Evolutionary conservation across 208 protist genomes (phyloP), one percentile per base, ranked within the genome.

Genomic region (Acanthamoeba castellanii): DNA sequence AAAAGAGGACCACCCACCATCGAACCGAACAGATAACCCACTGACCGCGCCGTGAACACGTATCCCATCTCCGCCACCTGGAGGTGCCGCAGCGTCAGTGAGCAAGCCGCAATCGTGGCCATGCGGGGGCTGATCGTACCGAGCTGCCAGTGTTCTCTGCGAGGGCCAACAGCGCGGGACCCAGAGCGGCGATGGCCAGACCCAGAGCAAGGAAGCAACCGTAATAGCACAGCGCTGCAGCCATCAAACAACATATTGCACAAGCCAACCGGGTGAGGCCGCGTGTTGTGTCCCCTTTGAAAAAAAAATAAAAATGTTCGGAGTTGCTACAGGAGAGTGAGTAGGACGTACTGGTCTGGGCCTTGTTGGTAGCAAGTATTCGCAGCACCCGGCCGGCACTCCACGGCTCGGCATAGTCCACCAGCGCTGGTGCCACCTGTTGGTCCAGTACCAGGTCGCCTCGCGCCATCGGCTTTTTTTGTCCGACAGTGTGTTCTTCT

Each of bases 1-100:
- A 94, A 84, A 22, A 94, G 72, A 30, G 91, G 91, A 32, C 91
- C 91, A 18, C 91, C 78, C 32, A 94, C 16, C 76, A 94, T 64
- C 27, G 91, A 84, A 3, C 91, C 91, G 22, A 94, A 47, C 7
- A 94, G 50, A 32, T 94, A 94, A 37, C 91, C 91, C 34, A 78
- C 52, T 20, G 68, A 85, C 61, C 91, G 50, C 25, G 91, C 91
- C 13, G 78, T 25, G 42, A 94, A 94, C 18, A 94, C 61, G 57
- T 89, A 94, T 0, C 91, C 91, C 50, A 94, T 34, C 14, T 6
- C 64, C 3, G 61, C 87, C 14, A 92, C 55, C 87, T 92, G 30
- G 22, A 47, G 22, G 11, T 30, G 20, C 4, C 37, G 6, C 4
- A 30, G n/a, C 11, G 32, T 16, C 8, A 37, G 0, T 22, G 13